phyloP scores from a whole-genome alignment of 78 protist genomes.

The Speleostelium caveatum region DNA sequence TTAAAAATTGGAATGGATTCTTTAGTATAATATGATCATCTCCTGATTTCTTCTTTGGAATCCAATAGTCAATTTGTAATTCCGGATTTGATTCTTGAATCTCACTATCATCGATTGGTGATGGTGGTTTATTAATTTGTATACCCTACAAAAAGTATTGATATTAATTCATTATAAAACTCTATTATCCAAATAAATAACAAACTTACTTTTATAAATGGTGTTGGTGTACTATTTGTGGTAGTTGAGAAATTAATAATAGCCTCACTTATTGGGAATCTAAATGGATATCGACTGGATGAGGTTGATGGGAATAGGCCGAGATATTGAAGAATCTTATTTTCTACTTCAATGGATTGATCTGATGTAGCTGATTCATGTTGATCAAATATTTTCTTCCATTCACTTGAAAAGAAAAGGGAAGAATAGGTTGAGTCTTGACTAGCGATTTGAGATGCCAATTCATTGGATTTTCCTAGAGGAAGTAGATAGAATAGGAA shows the following conservation, averaged over 20 bases:
- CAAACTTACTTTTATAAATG: conserved; percentile 53
- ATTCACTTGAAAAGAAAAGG: conserved; percentile 32
- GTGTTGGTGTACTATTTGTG: conserved; percentile 11
- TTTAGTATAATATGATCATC: conserved; percentile 33
- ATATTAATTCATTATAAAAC: background rate
- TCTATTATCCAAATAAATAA: background rate
- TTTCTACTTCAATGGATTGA: conserved; percentile 7
- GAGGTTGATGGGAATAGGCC: background rate
- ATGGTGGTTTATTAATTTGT: background rate
- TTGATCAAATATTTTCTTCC: conserved; percentile 55
- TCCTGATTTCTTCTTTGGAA: conserved; percentile 38
- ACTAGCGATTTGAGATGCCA: conserved; percentile 18
- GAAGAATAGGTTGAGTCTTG: conserved; percentile 38
- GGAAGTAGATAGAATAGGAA: conserved; percentile 50
- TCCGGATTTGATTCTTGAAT: background rate
- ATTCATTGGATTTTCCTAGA: conserved; percentile 68
- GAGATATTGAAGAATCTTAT: conserved; percentile 12
- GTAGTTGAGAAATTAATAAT: conserved; percentile 16
- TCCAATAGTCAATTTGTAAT: conserved; percentile 60
- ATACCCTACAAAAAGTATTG: background rate
- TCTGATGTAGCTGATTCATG: background rate
- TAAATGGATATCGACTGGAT: background rate
- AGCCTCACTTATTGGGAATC: conserved; percentile 69
- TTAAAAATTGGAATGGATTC: conserved; percentile 32
- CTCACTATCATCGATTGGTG: background rate